Base-by-base conservation (phyloP, 1,284 basidiomycete genomes). In the Boletus semigastroideus region DNA sequence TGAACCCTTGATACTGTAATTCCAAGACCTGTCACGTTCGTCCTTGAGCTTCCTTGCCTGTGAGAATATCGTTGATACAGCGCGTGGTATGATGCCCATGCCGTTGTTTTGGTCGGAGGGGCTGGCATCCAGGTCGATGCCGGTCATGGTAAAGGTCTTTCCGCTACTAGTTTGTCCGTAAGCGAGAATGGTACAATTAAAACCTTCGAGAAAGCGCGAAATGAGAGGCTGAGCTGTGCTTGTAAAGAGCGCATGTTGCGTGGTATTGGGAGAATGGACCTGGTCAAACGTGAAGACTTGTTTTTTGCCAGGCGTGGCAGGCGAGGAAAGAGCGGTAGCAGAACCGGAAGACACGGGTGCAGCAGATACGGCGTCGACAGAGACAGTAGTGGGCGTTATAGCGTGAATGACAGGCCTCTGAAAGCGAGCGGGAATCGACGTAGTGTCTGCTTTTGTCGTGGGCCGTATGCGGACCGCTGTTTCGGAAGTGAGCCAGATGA, bases 91-190 rank as follows among this genome's bases (percentile, higher is more conserved):
- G 69, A 99, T 94, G 45, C 96, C 96, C 84, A 90, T 90, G 61
- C 82, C 81, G 65, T 88, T 90, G 64, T 78, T 77, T 51, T 86
- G 78, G 68, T 90, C 86, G 27, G 79, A 75, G 42, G 88, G 86
- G 72, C 90, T 84, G 46, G 87, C 86, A 56, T 94, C 93, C 30
- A 90, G 77, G 71, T 94, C 91, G 49, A 91, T 77, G 53, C 93
- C 90, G 17, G 93, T 93, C 96, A 98, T 98, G 30, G 94, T 94
- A 71, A 94, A 96, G 0, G 93, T 96, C 77, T 98, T 99, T 46
- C 96, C 96, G 56, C 91, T 94, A 58, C 90, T 93, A 0, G 96
- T 99, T 69, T 99, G 97, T 13, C 97, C 96, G 73, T 99, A 99
- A 48, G 96, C 96, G 55, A 99, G 83, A 56, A 99, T 90, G 36